phyloP scores from a whole-genome alignment of 148 eudicot genomes.

The Polygonum aviculare region DNA sequence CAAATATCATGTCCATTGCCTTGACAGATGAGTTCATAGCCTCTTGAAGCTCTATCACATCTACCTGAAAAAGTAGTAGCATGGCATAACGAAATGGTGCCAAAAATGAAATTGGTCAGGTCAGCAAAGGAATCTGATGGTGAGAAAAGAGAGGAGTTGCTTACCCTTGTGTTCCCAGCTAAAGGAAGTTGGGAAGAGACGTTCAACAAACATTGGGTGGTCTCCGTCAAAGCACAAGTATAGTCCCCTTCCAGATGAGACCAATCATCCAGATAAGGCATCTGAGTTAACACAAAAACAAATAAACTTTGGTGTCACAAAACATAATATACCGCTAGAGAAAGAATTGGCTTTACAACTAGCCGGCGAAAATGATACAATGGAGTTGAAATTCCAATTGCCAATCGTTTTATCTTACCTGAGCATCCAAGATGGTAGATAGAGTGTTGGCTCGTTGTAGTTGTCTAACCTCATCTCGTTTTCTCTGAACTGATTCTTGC shows the following conservation, averaged over 20 bases:
- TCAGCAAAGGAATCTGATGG: neutral
- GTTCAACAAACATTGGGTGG: conserved; percentile 39
- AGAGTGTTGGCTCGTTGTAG: conserved; percentile 32
- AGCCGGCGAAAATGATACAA: neutral
- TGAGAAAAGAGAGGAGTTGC: neutral
- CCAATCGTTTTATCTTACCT: conserved; percentile 41
- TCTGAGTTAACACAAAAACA: conserved; percentile 21
- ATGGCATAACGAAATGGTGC: neutral
- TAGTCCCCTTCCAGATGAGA: conserved; percentile 52
- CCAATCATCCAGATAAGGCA: conserved; percentile 70
- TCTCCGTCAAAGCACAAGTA: conserved; percentile 41
- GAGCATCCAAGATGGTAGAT: conserved; percentile 45
- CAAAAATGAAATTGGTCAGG: neutral
- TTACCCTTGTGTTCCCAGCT: conserved; percentile 55
- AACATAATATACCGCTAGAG: neutral
- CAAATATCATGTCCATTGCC: conserved; percentile 41
- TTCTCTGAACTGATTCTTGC: conserved; percentile 40
- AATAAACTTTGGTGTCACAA: neutral
- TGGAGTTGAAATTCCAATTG: neutral
- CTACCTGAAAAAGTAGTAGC: conserved; percentile 30
- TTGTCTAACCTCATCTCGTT: conserved; percentile 44
- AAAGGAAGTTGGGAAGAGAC: conserved; percentile 63
- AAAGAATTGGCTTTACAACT: neutral
- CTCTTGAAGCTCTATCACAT: conserved; percentile 40
- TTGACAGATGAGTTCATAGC: conserved; percentile 49